Conservation (phyloP, 1,284 basidiomycete species). For the Ganoderma meredithae region DNA sequence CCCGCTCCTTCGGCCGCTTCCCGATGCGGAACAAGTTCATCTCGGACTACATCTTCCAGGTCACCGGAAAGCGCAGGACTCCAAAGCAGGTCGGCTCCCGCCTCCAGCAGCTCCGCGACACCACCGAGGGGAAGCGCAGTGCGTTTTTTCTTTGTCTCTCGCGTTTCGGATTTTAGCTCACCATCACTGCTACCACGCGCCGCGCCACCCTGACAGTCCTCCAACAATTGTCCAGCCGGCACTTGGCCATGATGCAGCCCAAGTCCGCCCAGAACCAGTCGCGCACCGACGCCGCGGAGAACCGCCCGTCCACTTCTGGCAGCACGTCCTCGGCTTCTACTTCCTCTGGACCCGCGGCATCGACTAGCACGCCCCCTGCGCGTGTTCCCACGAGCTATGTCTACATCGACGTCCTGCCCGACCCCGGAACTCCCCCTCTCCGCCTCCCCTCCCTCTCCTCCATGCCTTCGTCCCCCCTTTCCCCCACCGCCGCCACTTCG, state of each 20-base stretch:
- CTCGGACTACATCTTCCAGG: slow-evolving; percentile 72
- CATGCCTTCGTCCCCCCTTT: slow-evolving; percentile 24
- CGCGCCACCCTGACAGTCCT: slow-evolving; percentile 21
- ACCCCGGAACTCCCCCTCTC: slow-evolving; percentile 32
- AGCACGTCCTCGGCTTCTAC: slow-evolving; percentile 29
- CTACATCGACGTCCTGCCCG: slow-evolving; percentile 39
- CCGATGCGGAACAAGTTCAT: slow-evolving; percentile 81
- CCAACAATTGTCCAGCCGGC: slow-evolving; percentile 42
- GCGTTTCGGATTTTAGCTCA: neutral
- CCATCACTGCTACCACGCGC: neutral
- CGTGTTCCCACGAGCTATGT: slow-evolving; percentile 35
- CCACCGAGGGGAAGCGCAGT: slow-evolving; percentile 71
- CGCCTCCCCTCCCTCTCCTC: slow-evolving; percentile 28
- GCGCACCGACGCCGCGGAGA: slow-evolving; percentile 24
- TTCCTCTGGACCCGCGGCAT: slow-evolving; percentile 34
- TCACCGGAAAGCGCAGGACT: slow-evolving; percentile 70
- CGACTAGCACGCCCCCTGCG: slow-evolving; percentile 28
- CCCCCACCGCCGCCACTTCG: slow-evolving; percentile 25
- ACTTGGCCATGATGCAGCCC: slow-evolving; percentile 38
- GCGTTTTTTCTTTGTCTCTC: slow-evolving; percentile 20
- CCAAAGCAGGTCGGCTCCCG: slow-evolving; percentile 80
- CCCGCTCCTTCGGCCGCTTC: slow-evolving; percentile 73
- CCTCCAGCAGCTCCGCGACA: slow-evolving; percentile 76
- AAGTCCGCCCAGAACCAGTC: slow-evolving; percentile 27
- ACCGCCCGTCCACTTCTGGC: slow-evolving; percentile 27